phyloP scores from a whole-genome alignment of 441 rosid species.

The Sinapis alba region DNA sequence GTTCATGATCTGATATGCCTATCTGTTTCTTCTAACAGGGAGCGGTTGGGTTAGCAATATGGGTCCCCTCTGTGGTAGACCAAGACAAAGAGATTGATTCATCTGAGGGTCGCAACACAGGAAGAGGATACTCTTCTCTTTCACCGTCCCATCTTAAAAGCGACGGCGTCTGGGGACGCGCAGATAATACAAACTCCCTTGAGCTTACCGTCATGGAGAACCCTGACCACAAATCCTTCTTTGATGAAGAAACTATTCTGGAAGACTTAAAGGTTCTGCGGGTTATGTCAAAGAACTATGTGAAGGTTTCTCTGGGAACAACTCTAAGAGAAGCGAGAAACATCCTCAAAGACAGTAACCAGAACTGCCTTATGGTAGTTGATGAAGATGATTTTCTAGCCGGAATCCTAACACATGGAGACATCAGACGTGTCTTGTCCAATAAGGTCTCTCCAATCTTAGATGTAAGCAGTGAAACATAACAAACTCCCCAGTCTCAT shows the following conservation, averaged over 20 bases:
- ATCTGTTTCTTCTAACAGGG: conserved; percentile 54
- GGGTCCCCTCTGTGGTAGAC: conserved; percentile 97
- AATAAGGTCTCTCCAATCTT: conserved; percentile 50
- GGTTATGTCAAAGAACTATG: conserved; percentile 85
- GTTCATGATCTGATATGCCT: conserved; percentile 21
- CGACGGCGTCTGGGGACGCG: conserved; percentile 48
- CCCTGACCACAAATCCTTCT: conserved; percentile 52
- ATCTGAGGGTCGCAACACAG: conserved; percentile 55
- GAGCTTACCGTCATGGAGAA: conserved; percentile 63
- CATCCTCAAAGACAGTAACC: conserved; percentile 66
- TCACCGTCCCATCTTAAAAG: conserved; percentile 55
- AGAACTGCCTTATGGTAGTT: conserved; percentile 74
- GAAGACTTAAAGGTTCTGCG: conserved; percentile 75
- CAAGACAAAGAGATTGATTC: conserved; percentile 70
- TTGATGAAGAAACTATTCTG: conserved; percentile 65
- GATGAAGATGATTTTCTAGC: conserved; percentile 75
- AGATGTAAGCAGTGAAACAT: conserved; percentile 58
- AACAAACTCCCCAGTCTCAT: conserved; percentile 5
- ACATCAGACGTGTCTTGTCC: conserved; percentile 62
- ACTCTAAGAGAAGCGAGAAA: conserved; percentile 78
- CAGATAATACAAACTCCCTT: conserved; percentile 49
- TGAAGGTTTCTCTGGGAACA: conserved; percentile 54
- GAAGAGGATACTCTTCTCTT: conserved; percentile 79
- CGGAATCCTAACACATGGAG: conserved; percentile 81
- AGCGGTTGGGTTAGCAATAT: conserved; percentile 97